phyloP scores from a whole-genome alignment of 495 filamentous ascomycete genomes.

The Aspergillus heteromorphus region DNA sequence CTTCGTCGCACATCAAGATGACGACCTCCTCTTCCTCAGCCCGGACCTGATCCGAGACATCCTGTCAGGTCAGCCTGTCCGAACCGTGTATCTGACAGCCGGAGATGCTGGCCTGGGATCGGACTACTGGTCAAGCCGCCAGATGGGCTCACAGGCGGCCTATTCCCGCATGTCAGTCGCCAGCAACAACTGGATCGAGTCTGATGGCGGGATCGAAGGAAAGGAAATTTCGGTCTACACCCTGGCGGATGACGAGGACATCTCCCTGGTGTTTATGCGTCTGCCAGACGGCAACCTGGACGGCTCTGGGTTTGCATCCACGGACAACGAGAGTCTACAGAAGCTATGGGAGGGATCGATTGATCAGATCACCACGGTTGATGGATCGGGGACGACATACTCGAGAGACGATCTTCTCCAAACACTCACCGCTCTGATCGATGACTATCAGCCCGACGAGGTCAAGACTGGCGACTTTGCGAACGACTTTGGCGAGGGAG shows the following conservation, averaged over 20 bases:
- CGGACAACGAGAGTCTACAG: slow-evolving; percentile 10
- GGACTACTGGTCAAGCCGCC: slow-evolving; percentile 10
- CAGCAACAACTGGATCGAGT: slow-evolving; percentile 8
- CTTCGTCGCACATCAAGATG: slow-evolving; percentile 20
- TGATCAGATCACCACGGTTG: slow-evolving; percentile 1
- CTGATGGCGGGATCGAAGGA: slow-evolving; percentile 1
- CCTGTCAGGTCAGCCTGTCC: slow-evolving; percentile 37
- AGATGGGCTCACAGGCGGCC: slow-evolving; percentile 9
- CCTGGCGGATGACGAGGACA: not conserved
- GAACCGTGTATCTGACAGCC: slow-evolving; percentile 77
- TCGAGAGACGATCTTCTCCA: slow-evolving; percentile 8
- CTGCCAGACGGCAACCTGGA: slow-evolving; percentile 15
- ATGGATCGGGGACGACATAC: slow-evolving; percentile 9
- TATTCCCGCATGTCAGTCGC: slow-evolving; percentile 13
- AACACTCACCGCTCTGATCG: slow-evolving; percentile 3
- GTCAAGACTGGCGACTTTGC: slow-evolving; percentile 13
- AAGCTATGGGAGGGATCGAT: slow-evolving; percentile 14
- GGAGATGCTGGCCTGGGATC: slow-evolving; percentile 56
- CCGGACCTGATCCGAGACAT: slow-evolving; percentile 14
- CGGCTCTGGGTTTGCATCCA: slow-evolving; percentile 8
- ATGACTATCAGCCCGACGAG: slow-evolving; percentile 9
- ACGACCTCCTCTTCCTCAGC: slow-evolving; percentile 18
- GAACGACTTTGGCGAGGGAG: slow-evolving; percentile 6
- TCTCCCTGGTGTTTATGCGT: slow-evolving; percentile 15
- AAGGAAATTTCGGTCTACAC: slow-evolving; percentile 12